A percentile compares a stretch with the other conserved stretches of the same genome.
phyloP scores from a whole-genome alignment of 2,329 filamentous ascomycete genomes.

The Eutypa lata region DNA sequence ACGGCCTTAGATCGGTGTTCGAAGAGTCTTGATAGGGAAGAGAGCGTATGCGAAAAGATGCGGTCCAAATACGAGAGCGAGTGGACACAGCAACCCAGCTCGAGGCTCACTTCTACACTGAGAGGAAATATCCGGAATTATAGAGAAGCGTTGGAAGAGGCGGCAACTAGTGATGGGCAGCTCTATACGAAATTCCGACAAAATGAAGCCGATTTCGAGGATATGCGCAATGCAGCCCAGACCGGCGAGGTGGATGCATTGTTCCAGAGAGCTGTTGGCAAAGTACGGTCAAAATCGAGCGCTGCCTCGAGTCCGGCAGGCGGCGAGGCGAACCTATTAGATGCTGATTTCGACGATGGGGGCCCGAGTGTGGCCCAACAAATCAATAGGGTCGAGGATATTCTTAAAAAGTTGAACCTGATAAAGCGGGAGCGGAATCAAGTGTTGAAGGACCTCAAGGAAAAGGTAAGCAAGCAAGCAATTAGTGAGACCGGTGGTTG shows the following conservation, averaged over 20 bases:
- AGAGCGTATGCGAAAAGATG: slow-evolving; percentile 99
- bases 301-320: slow-evolving; percentile 58
- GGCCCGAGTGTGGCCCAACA: slow-evolving; percentile 82
- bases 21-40: slow-evolving; percentile 93
- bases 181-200: slow-evolving; percentile 80
- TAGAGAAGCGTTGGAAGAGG: slow-evolving; percentile 84
- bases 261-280: slow-evolving; percentile 83
- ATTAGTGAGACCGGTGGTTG: neutral
- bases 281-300: slow-evolving; percentile 65
- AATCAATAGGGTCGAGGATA: slow-evolving; percentile 82
- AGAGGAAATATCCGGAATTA: slow-evolving; percentile 86
- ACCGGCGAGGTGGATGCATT: slow-evolving; percentile 82
- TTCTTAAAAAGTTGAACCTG: slow-evolving; percentile 85
- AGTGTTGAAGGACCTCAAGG: slow-evolving; percentile 93
- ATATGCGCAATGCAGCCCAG: slow-evolving; percentile 88
- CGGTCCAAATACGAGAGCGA: slow-evolving; percentile 92
- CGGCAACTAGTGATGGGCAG: slow-evolving; percentile 79
- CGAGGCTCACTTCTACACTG: slow-evolving; percentile 81
- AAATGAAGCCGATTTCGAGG: slow-evolving; percentile 85
- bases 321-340: slow-evolving; percentile 76
- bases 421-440: slow-evolving; percentile 90
- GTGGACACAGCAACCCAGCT: slow-evolving; percentile 97
- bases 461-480: slow-evolving; percentile 74
- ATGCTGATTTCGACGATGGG: slow-evolving; percentile 84
- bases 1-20: slow-evolving; percentile 72